Evolutionary conservation across 1,139 yeast species (phyloP).

Genomic region (Taphrina flavorubra): DNA sequence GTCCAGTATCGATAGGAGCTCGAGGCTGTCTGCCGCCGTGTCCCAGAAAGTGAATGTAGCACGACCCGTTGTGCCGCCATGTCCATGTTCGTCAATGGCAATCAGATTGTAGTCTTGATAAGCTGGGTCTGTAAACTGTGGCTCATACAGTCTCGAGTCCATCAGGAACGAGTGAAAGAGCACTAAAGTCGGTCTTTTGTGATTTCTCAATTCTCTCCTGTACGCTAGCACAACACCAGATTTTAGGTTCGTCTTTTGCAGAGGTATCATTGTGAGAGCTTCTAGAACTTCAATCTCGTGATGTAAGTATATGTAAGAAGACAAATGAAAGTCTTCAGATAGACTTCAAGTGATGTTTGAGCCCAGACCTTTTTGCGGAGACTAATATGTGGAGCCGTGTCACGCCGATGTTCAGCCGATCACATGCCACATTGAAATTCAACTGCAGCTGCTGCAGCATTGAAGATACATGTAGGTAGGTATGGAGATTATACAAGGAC

Average conservation of each 20-base stretch:
- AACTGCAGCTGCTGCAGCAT: no score
- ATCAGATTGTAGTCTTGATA: constrained; percentile 25
- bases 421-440: not conserved
- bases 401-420: not conserved
- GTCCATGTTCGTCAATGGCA: constrained; percentile 34
- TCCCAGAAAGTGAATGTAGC: constrained; percentile 28
- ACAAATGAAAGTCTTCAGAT: no score
- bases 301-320: not conserved
- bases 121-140: constrained; percentile 16
- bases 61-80: constrained; percentile 17
- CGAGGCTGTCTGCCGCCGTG: constrained; percentile 22
- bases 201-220: constrained; percentile 4
- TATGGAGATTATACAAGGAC: not conserved
- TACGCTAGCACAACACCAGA: constrained; percentile 20
- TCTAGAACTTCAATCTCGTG: not conserved
- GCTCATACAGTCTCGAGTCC: constrained; percentile 24
- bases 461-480: no score
- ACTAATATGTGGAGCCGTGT: not conserved
- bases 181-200: constrained; percentile 12
- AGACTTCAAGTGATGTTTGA: no score
- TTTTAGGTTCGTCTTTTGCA: not conserved
- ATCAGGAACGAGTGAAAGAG: constrained; percentile 32
- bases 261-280: not conserved
- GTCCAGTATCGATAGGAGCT: constrained; percentile 1
- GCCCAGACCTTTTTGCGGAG: not conserved